These are phyloP conservation scores for Quercus aquifolioides DNA, from an alignment of 306 rosid species.

Conservation along the genomic window DNA sequence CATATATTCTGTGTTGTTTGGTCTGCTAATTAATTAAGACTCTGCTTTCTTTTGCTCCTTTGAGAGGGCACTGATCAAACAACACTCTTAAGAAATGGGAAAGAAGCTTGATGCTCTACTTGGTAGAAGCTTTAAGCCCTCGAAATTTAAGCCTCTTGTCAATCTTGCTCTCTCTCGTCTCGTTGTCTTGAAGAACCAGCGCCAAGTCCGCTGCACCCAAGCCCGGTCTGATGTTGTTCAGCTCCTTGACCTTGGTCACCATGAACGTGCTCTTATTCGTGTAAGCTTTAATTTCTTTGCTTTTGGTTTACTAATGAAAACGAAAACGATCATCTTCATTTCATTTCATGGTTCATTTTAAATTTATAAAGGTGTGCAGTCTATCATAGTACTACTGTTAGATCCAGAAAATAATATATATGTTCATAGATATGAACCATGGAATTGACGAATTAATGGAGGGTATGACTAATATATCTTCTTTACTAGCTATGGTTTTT, in stretches of 20 bases:
- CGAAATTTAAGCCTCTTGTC: constrained; percentile 53
- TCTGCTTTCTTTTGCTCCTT: not conserved
- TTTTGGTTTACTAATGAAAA: not conserved
- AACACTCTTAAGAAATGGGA: constrained; percentile 43
- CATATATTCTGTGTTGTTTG: not conserved
- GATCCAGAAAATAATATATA: no score
- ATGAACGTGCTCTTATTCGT: constrained; percentile 75
- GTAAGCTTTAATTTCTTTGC: constrained; percentile 29
- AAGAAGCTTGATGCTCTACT: constrained; percentile 67
- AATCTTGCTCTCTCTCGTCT: constrained; percentile 76
- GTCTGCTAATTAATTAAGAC: not conserved
- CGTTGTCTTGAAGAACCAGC: constrained; percentile 61
- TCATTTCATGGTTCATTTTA: no score
- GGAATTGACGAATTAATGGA: no score
- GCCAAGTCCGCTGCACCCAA: constrained; percentile 46
- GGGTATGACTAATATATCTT: not conserved
- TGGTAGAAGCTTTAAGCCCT: constrained; percentile 55
- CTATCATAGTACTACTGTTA: no score
- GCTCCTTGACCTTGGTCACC: constrained; percentile 70
- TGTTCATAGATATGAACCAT: no score
- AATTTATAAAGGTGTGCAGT: no score
- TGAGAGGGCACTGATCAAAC: not conserved
- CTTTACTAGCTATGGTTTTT: not conserved
- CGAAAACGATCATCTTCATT: no score
- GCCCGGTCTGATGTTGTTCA: constrained; percentile 68